These are phyloP conservation scores for Trichoderma sp. DNA, from an alignment of 2,329 filamentous ascomycete species.

Conservation along the genomic window DNA sequence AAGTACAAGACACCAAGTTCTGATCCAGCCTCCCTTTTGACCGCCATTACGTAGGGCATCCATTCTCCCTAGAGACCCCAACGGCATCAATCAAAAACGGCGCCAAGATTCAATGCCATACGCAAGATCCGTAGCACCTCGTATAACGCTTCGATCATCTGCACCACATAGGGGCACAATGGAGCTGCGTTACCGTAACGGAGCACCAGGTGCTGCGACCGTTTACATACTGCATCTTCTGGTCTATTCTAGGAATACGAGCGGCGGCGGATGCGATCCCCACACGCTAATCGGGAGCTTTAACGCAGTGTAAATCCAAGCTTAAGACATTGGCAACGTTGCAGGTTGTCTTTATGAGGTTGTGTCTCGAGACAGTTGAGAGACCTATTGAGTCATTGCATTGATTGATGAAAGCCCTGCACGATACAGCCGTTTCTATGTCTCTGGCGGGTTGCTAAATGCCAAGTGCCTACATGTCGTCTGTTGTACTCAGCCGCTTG, in stretches of 20 bases:
- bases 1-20: too few species aligned
- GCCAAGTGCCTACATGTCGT: background rate
- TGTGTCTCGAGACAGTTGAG: too few species aligned
- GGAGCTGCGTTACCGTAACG: background rate
- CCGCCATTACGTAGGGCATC: background rate
- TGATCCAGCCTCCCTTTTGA: background rate
- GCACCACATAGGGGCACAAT: background rate
- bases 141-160: background rate
- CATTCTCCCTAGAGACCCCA: too few species aligned
- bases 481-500: background rate
- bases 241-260: conserved; percentile 22
- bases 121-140: background rate
- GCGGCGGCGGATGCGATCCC: conserved; percentile 12
- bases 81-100: background rate
- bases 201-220: conserved; percentile 1
- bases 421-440: too few species aligned
- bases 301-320: background rate
- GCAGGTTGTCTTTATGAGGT: background rate
- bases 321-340: conserved; percentile 10
- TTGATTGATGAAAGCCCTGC: too few species aligned
- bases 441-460: too few species aligned
- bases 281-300: background rate
- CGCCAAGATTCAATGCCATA: too few species aligned
- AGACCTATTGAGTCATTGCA: too few species aligned
- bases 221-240: background rate